A percentile compares a stretch with the other conserved stretches of the same genome.
phyloP scores from a whole-genome alignment of 352 stramenopile species.

The Phytophthora lateralis region DNA sequence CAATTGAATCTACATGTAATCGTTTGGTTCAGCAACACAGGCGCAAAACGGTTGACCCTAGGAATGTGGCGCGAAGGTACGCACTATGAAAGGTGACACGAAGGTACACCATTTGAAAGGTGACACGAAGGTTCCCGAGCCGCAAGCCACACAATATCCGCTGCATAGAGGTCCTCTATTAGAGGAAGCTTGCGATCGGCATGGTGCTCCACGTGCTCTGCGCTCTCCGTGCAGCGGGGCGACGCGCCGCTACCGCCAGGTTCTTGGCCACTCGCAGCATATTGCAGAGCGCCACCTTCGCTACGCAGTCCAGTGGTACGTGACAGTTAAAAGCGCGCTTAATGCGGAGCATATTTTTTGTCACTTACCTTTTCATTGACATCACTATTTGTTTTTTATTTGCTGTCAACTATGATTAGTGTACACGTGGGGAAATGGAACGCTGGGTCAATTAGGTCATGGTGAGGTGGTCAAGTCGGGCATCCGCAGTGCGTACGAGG shows the following conservation, averaged over 20 bases:
- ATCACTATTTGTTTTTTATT: conserved; percentile 1
- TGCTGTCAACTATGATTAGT: conserved; percentile 36
- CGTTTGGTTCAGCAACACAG: no score
- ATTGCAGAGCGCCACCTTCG: conserved; percentile 37
- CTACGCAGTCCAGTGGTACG: conserved; percentile 72
- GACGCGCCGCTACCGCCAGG: conserved; percentile 17
- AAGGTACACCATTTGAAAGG: background rate
- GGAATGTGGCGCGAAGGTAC: no score
- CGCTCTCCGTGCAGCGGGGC: conserved; percentile 40
- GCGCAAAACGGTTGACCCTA: no score
- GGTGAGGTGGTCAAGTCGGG: conserved; percentile 80
- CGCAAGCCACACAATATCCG: conserved; percentile 24
- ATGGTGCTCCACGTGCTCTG: conserved; percentile 62
- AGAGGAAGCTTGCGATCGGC: conserved; percentile 10
- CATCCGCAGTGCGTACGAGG: conserved; percentile 87
- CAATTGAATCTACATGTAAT: no score
- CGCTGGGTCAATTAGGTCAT: conserved; percentile 85
- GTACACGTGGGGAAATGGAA: conserved; percentile 88
- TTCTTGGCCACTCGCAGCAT: conserved; percentile 27
- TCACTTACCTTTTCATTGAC: background rate
- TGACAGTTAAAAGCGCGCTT: background rate
- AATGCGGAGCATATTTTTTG: background rate
- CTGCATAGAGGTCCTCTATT: no score
- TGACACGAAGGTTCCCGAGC: background rate
- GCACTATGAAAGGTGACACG: no score